These are phyloP conservation scores for Oidiodendron maius DNA, from an alignment of 495 filamentous ascomycete species.

Conservation along the genomic window DNA sequence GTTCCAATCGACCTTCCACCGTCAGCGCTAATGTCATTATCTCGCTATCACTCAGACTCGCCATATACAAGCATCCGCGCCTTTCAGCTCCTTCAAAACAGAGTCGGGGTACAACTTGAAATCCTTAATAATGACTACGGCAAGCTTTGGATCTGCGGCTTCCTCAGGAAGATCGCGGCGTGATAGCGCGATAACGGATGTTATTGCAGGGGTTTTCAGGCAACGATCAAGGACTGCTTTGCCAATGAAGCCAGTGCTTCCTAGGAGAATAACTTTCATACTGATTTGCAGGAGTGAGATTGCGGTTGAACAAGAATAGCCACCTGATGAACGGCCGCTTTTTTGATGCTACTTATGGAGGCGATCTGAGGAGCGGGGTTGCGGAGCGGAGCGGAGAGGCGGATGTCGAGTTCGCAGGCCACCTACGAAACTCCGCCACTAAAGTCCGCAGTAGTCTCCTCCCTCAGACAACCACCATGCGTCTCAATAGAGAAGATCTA, in stretches of 20 bases:
- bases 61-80: conserved; percentile 49
- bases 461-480: no score
- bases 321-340: not conserved
- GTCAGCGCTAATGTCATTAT: not conserved
- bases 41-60: conserved; percentile 20
- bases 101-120: conserved; percentile 36
- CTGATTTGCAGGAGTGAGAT: no score
- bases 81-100: conserved; percentile 34
- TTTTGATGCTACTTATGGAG: not conserved
- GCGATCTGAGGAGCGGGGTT: conserved; percentile 3
- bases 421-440: no score
- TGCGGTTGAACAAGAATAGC: not conserved
- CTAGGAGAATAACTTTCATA: conserved; percentile 15
- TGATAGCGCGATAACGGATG: conserved; percentile 10
- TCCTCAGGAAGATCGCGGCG: conserved; percentile 29
- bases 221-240: conserved; percentile 11
- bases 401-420: no score
- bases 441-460: no score
- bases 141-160: conserved; percentile 32
- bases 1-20: conserved; percentile 14
- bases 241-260: conserved; percentile 14
- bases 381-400: conserved; percentile 5
- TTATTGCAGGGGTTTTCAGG: conserved; percentile 9
- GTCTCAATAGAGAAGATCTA: no score
- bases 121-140: conserved; percentile 37